Evolutionary conservation across 768 basidiomycete genomes (phyloP).

Genomic region (Leucosporidium creatinivorum): DNA sequence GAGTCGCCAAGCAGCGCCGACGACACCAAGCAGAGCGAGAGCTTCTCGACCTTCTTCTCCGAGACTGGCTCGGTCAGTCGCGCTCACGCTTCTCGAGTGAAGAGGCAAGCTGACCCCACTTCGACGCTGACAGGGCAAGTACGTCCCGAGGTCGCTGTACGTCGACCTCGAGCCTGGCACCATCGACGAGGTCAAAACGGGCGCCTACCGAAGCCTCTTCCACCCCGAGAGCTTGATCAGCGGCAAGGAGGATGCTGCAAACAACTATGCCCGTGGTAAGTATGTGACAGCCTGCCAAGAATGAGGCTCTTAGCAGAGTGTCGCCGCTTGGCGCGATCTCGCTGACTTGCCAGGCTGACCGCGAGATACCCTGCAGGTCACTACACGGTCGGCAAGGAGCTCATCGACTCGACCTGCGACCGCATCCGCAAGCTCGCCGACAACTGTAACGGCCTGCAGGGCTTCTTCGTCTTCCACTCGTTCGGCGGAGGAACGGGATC

Average conservation of each 20-base stretch:
- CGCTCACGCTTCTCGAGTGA: neutral
- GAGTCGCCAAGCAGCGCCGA: neutral
- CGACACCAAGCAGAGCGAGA: slow-evolving; percentile 51
- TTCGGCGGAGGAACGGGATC: slow-evolving; percentile 98
- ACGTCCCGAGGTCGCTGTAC: slow-evolving; percentile 90
- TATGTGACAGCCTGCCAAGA: too few species aligned
- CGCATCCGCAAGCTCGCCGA: slow-evolving; percentile 93
- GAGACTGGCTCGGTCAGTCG: slow-evolving; percentile 67
- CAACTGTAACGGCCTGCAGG: slow-evolving; percentile 90
- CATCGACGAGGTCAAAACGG: slow-evolving; percentile 93
- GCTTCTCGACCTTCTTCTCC: slow-evolving; percentile 99
- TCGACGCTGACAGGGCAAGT: too few species aligned
- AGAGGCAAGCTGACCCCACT: too few species aligned
- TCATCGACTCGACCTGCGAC: slow-evolving; percentile 95
- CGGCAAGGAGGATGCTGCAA: slow-evolving; percentile 98
- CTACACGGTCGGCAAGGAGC: slow-evolving; percentile 97
- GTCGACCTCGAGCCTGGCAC: slow-evolving; percentile 86
- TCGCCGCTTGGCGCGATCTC: neutral
- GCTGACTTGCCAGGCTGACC: neutral
- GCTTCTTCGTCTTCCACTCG: slow-evolving; percentile 99
- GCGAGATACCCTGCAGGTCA: slow-evolving; percentile 53
- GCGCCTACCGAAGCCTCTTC: slow-evolving; percentile 92
- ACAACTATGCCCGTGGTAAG: slow-evolving; percentile 88
- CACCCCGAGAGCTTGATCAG: slow-evolving; percentile 98
- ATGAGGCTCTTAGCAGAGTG: too few species aligned